These are phyloP conservation scores for Umbelopsis vinacea DNA, from an alignment of 192 early-diverging fungal species.

Conservation along the genomic window DNA sequence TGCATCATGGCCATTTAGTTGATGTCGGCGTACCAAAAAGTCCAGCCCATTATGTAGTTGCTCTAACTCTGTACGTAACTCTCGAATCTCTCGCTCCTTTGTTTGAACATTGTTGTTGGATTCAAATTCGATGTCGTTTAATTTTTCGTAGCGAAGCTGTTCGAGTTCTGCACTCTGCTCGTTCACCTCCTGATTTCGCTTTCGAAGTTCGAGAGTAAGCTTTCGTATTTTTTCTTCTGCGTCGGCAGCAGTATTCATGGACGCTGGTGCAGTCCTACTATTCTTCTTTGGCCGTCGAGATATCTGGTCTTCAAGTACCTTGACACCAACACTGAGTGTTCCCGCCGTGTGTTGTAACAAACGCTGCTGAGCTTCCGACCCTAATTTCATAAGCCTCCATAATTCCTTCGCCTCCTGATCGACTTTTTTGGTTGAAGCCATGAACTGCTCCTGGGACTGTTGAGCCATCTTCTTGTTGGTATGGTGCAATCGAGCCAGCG, in stretches of 20 bases:
- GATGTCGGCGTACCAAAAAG: slow-evolving; percentile 3
- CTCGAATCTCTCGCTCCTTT: slow-evolving; percentile 14
- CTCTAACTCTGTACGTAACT: slow-evolving; percentile 17
- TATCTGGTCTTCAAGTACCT: slow-evolving; percentile 37
- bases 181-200: background rate
- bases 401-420: slow-evolving; percentile 52
- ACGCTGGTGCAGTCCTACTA: background rate
- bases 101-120: slow-evolving; percentile 32
- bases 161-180: background rate
- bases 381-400: slow-evolving; percentile 51
- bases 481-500: slow-evolving; percentile 45
- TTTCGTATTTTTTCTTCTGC: slow-evolving; percentile 41
- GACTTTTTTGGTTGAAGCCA: slow-evolving; percentile 55
- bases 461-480: slow-evolving; percentile 55
- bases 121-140: slow-evolving; percentile 24
- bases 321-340: slow-evolving; percentile 51
- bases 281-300: background rate
- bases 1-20: background rate
- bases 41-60: slow-evolving; percentile 9
- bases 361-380: slow-evolving; percentile 46
- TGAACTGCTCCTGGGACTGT: slow-evolving; percentile 57
- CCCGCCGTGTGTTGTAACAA: slow-evolving; percentile 61
- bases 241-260: slow-evolving; percentile 14
- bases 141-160: background rate
- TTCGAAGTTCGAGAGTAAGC: slow-evolving; percentile 10